Evolutionary conservation across 495 filamentous ascomycete species (phyloP), one percentile per base, ranked within the genome.

Genomic region (Neohortaea acidophila): DNA sequence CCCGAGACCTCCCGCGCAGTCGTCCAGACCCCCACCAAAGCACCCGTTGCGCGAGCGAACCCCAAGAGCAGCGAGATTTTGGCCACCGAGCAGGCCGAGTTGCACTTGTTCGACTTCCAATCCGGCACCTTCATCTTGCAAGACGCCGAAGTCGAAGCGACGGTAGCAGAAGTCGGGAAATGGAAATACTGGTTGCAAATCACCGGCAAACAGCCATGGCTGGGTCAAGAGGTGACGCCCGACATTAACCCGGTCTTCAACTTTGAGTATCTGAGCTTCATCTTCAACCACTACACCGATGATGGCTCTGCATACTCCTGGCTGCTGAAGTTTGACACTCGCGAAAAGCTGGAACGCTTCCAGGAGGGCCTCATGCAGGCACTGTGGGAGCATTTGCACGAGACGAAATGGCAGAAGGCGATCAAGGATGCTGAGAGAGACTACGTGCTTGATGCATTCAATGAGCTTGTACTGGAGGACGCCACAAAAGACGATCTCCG

Each of bases 241-340:
- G 91, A 96, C 48, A 81, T 96, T 53, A 97, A 97, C 51, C 91
- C 89, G 0, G 89, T 97, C 23, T 97, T 97, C 67, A 96, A 94
- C 62, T 96, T 93, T 45, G 89, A 96, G 59, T 94, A 83, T 47
- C 66, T 93, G 14, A 94, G 89, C 2, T 94, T 96, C 60, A 94
- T 97, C 54, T 97, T 97, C 68, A 96, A 96, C 53, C 84, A 94
- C 52, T 96, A 92, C 52, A 66, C 76, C 6, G 70, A 77, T 12
- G 82, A 93, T 58, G 84, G 86, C 2, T 78, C 81, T 7, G 87
- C 89, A 5, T 94, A 84, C 56, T 96, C 91, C 0, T 97, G 91
- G 89, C 72, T 97, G 3, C 62, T 97, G 21, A 74, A 86, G 19
- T 97, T 97, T 66, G 81, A 78, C 49, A 79, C 93, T 42, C 75